Evolutionary conservation across 208 protist species (phyloP).

Genomic region (Acanthamoeba divionensis): DNA sequence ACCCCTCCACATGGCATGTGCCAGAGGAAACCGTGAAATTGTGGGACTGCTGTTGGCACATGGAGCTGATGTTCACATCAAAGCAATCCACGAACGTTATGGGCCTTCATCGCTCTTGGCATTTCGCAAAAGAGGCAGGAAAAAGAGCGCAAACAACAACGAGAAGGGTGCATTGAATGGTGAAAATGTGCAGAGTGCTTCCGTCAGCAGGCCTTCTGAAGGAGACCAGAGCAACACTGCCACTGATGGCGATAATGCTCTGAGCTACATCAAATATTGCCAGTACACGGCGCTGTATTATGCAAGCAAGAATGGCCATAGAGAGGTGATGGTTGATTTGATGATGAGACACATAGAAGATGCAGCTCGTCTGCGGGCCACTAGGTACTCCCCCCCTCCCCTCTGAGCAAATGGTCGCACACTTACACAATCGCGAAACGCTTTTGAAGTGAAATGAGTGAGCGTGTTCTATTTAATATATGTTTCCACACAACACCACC

Average conservation of each 20-base stretch:
- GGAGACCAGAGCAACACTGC: neutral
- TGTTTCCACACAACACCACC: too few relatives aligned
- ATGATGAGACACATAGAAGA: neutral
- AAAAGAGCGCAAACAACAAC: neutral
- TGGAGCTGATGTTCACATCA: slow-evolving; percentile 42
- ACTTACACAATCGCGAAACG: too few relatives aligned
- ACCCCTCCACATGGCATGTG: slow-evolving; percentile 12
- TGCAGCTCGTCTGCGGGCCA: too few relatives aligned
- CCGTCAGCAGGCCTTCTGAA: neutral
- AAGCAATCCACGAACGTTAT: slow-evolving; percentile 46
- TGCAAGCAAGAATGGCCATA: slow-evolving; percentile 24
- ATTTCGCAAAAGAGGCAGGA: slow-evolving; percentile 29
- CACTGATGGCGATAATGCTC: too few relatives aligned
- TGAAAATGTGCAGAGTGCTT: neutral
- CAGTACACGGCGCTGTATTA: slow-evolving; percentile 49
- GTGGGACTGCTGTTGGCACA: slow-evolving; percentile 30
- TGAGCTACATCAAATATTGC: slow-evolving; percentile 37
- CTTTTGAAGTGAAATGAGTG: too few relatives aligned
- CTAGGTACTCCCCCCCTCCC: too few relatives aligned
- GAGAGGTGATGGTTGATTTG: slow-evolving; percentile 3
- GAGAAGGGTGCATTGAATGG: neutral
- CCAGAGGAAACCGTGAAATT: slow-evolving; percentile 31
- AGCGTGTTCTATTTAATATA: too few relatives aligned
- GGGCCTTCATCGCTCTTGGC: slow-evolving; percentile 6
- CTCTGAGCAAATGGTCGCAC: too few relatives aligned